phyloP scores from a whole-genome alignment of 495 filamentous ascomycete species.

The Aspergillus cavernicola region DNA sequence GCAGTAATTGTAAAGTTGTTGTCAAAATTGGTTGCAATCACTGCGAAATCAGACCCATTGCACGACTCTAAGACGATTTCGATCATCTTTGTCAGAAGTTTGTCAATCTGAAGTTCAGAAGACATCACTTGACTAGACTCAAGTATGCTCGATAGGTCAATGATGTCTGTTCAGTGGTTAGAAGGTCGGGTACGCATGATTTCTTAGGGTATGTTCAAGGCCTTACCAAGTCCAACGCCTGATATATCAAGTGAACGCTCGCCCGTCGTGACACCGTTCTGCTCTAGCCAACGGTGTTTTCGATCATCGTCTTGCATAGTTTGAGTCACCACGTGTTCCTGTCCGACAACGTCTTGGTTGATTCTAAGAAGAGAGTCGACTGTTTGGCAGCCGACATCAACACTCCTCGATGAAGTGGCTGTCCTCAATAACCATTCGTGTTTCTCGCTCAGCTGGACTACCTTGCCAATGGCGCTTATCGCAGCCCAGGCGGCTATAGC shows the following conservation, averaged over 20 bases:
- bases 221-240: slow-evolving; percentile 41
- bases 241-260: slow-evolving; percentile 42
- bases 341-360: slow-evolving; percentile 50
- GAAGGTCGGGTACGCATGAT: not conserved
- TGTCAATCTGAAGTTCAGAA: slow-evolving; percentile 80
- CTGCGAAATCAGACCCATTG: slow-evolving; percentile 73
- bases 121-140: slow-evolving; percentile 88
- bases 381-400: slow-evolving; percentile 75
- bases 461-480: slow-evolving; percentile 72
- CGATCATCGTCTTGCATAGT: slow-evolving; percentile 54
- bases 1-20: slow-evolving; percentile 74
- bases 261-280: slow-evolving; percentile 45
- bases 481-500: slow-evolving; percentile 70
- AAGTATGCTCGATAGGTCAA: slow-evolving; percentile 81
- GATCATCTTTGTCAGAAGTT: slow-evolving; percentile 81
- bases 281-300: slow-evolving; percentile 73
- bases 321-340: slow-evolving; percentile 40
- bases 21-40: slow-evolving; percentile 73
- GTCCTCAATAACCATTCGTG: slow-evolving; percentile 69
- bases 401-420: slow-evolving; percentile 54
- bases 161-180: slow-evolving; percentile 57
- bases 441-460: slow-evolving; percentile 62
- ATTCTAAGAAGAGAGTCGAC: slow-evolving; percentile 46
- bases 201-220: not conserved
- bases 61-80: slow-evolving; percentile 86